phyloP scores from a whole-genome alignment of 768 basidiomycete species.

The Trametopsis cervina region DNA sequence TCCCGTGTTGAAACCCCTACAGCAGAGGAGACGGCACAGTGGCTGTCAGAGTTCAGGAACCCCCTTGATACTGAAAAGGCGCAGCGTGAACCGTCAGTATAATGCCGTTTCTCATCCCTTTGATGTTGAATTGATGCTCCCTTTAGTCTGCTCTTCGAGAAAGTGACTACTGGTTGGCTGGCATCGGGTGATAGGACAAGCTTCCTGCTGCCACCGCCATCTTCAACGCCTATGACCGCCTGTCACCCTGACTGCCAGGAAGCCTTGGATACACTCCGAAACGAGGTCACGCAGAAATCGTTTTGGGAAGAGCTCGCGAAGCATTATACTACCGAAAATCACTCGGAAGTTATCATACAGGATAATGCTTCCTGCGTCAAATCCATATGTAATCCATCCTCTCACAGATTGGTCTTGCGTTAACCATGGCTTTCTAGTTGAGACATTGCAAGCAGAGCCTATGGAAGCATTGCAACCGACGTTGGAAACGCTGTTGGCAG shows the following conservation, averaged over 20 bases:
- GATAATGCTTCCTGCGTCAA: conserved; percentile 71
- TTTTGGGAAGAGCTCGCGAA: conserved; percentile 68
- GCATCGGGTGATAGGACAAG: conserved; percentile 45
- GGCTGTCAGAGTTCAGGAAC: conserved; percentile 47
- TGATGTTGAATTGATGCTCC: neutral
- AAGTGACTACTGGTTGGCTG: conserved; percentile 55
- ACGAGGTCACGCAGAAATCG: conserved; percentile 35
- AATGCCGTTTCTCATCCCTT: neutral
- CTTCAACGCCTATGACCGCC: conserved; percentile 44
- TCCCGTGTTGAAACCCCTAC: conserved; percentile 42
- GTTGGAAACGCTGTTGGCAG: conserved; percentile 53
- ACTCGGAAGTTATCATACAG: conserved; percentile 52
- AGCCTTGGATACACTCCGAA: conserved; percentile 43
- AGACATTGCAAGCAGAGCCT: conserved; percentile 71
- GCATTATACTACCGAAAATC: conserved; percentile 75
- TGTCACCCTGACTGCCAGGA: conserved; percentile 52
- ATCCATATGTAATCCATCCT: conserved; percentile 57
- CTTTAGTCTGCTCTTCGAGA: conserved; percentile 2
- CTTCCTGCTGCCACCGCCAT: conserved; percentile 41
- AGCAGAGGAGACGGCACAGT: conserved; percentile 43
- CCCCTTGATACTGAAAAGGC: conserved; percentile 35
- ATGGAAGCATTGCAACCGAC: conserved; percentile 55
- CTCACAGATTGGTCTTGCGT: too few species aligned
- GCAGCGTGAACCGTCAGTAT: conserved; percentile 39
- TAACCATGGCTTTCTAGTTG: conserved; percentile 37